These are phyloP conservation scores for Collybiopsis confluens DNA, from an alignment of 768 basidiomycete species.

Conservation along the genomic window DNA sequence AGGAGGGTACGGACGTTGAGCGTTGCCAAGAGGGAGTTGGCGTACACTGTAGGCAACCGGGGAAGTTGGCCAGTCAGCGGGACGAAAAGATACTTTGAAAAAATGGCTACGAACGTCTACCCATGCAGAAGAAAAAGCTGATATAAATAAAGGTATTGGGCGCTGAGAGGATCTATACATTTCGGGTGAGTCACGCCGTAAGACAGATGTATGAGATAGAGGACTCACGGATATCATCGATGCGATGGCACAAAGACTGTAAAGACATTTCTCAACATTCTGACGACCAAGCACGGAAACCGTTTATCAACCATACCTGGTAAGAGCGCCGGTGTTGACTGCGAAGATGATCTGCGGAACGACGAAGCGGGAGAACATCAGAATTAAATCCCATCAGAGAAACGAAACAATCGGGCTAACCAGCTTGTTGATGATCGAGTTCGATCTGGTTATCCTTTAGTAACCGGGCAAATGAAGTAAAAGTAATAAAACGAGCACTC, in stretches of 20 bases:
- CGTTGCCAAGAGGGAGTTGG: slow-evolving; percentile 26
- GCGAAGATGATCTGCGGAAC: slow-evolving; percentile 36
- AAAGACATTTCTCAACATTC: neutral
- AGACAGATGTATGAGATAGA: neutral
- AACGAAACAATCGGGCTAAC: slow-evolving; percentile 18
- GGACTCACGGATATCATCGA: slow-evolving; percentile 45
- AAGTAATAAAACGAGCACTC: neutral
- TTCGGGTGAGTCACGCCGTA: slow-evolving; percentile 3
- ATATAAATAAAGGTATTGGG: slow-evolving; percentile 52
- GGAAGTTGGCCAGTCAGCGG: too few relatives aligned
- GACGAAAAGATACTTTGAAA: slow-evolving; percentile 16
- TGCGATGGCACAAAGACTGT: slow-evolving; percentile 35
- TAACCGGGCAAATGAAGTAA: neutral
- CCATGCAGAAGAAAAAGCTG: slow-evolving; percentile 56
- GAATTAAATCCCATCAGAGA: too few relatives aligned
- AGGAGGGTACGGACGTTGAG: slow-evolving; percentile 24
- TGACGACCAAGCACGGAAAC: neutral
- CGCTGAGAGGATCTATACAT: slow-evolving; percentile 39
- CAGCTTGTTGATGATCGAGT: slow-evolving; percentile 44
- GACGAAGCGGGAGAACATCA: neutral
- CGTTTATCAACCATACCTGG: slow-evolving; percentile 22
- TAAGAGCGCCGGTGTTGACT: slow-evolving; percentile 37
- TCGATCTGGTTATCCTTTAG: slow-evolving; percentile 27
- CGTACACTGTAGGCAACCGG: too few relatives aligned
- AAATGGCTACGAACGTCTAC: slow-evolving; percentile 42